Percentiles rank a stretch among this genome's conserved stretches.
These are phyloP conservation scores for Colletotrichum zoysiae DNA, from an alignment of 2,329 filamentous ascomycete genomes.

Conservation along the genomic window DNA sequence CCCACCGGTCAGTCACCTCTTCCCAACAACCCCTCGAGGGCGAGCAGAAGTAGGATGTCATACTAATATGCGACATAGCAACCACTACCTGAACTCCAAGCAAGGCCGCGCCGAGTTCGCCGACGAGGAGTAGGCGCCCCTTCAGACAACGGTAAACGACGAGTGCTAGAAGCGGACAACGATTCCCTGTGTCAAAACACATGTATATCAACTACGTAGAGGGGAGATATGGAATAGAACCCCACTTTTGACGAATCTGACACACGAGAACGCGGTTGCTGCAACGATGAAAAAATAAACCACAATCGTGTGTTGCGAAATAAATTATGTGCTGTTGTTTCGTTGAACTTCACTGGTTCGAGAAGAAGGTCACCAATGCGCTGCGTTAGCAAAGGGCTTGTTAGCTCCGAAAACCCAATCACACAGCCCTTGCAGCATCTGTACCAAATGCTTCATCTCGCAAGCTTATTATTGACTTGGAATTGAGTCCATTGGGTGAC, in stretches of 20 bases:
- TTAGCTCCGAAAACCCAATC: accelerated
- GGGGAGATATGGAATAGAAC: constrained; percentile 52
- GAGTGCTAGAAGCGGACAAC: constrained; percentile 49
- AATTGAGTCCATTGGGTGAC: neutral
- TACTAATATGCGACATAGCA: constrained; percentile 62
- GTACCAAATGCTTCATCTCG: neutral
- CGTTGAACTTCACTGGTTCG: neutral
- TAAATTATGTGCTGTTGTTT: neutral
- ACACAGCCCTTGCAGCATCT: neutral
- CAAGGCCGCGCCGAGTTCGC: constrained; percentile 71
- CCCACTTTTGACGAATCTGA: constrained; percentile 35
- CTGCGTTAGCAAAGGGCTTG: neutral
- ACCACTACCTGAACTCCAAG: constrained; percentile 87
- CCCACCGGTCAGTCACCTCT: constrained; percentile 78
- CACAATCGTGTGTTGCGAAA: neutral
- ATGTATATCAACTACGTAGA: constrained; percentile 46
- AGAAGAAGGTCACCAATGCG: neutral
- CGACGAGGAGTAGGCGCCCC: constrained; percentile 55
- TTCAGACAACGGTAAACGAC: constrained; percentile 24
- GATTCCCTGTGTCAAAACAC: constrained; percentile 57
- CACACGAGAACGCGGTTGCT: neutral
- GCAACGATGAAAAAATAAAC: too few species aligned
- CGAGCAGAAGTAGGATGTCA: neutral
- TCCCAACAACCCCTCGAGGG: neutral
- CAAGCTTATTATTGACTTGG: neutral